Base-by-base conservation (phyloP, 129 eudicot genomes). In the Escallonia rubra region DNA sequence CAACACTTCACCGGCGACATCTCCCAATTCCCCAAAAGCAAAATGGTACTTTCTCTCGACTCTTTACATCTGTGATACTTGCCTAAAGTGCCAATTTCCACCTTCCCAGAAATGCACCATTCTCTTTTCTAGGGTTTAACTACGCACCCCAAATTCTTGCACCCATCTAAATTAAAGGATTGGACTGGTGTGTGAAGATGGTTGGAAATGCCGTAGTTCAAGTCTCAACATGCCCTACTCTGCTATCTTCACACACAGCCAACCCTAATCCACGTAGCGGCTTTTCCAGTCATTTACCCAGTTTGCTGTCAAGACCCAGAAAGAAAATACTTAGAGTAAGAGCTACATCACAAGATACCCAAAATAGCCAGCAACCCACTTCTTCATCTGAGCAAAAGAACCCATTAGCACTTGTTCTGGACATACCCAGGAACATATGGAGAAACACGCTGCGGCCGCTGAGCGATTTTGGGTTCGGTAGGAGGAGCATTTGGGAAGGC, bases 401-500 rank as follows among this genome's bases (percentile, higher is more conserved):
- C 60, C 84, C 91, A 13, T 65, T 91, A 62, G 70, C 90, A 42
- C 50, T 70, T 23, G 63, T 75, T 53, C 64, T 91, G 3, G 88
- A 88, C 70, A 68, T 91, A 45, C 89, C 96, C n/a, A 49, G 68
- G 57, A 76, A 50, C 9, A 64, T 91, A 44, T 91, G 96, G 97
- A 81, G 74, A 59, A 88, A 79, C 50, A 91, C 97, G 2, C 41
- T 88, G 61, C 85, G 83, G 10, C 97, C 97, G 6, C 48, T 91
- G 65, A 79, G 94, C 59, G 96, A 91, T 72, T 91, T 85, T 55
- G 97, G 97, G 59, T 88, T 91, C 50, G 97, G 97, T 53, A 73
- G 80, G 55, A 77, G 87, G 80, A 88, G 97, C 77, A 83, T 91
- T 61, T 88, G 97, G 97, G 97, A 91, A 77, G 97, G 97, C 57